Evolutionary conservation across 78 protist genomes (phyloP), one percentile per base, ranked within the genome.

Genomic region (Dictyostelium brefeldianum): DNA sequence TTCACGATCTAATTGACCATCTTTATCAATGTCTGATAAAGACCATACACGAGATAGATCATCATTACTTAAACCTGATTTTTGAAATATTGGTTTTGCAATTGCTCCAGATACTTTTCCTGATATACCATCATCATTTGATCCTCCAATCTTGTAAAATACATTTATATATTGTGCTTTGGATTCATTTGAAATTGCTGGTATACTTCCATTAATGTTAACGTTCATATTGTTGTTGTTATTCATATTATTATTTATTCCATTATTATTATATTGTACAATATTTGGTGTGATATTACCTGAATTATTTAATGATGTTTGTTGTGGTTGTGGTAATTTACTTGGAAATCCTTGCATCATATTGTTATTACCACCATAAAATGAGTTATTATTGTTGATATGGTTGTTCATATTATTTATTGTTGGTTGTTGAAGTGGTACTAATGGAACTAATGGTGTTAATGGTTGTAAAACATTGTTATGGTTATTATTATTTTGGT

Each of bases 151-250:
- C 27, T 84, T 71, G 57, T 74, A 84, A 57, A 67, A 84, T 22
- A 84, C 83, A 84, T 84, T 84, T 17, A 69, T 74, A 62, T 74
- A 84, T 46, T 84, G 71, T 56, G 92, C 92, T 48, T 74, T 84
- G 43, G 92, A 84, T 75, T 84, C 92, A 41, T 59, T 84, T 27
- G 78, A 57, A 27, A 84, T 84, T 57, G 81, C 54, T 84, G 92
- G 92, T 22, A 84, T 84, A 46, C 29, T 17, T n/a, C 78, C 73
- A 29, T 56, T 48, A 8, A 17, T 74, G 53, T 78, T 78, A 29
- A 0, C 17, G 18, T 74, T 17, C 18, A 53, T 78, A 18, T 57
- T 83, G 80, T 56, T 53, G 74, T 83, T 83, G 78, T 50, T 82
- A 5, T 56, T 56, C 17, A 18, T 56, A 2, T 18, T 56, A 56